Evolutionary conservation across 768 basidiomycete species (phyloP).

Genomic region (Lepiota subincarnata): DNA sequence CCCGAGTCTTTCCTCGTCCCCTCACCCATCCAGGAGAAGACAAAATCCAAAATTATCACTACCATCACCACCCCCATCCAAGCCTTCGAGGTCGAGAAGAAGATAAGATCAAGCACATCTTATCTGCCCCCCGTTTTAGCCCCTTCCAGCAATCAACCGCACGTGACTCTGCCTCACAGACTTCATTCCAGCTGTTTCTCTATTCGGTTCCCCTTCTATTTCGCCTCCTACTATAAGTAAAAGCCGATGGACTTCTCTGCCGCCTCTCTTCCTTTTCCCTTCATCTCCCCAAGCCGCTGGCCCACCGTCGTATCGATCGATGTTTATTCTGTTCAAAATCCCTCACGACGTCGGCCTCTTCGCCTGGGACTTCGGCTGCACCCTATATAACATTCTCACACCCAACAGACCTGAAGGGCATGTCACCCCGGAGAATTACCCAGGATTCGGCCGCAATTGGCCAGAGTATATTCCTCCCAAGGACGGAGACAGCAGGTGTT

Average conservation of each 20-base stretch:
- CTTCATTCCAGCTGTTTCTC: too few species aligned
- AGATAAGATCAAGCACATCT: too few species aligned
- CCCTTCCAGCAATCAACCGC: too few species aligned
- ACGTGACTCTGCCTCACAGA: too few species aligned
- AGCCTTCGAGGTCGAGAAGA: too few species aligned
- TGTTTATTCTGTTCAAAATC: conserved; percentile 9
- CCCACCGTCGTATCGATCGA: not conserved
- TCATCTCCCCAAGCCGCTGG: not conserved
- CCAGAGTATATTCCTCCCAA: conserved; percentile 57
- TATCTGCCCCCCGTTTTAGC: too few species aligned
- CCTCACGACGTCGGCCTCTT: conserved; percentile 18
- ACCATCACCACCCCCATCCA: too few species aligned
- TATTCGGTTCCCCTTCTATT: not conserved
- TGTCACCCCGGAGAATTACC: conserved; percentile 51
- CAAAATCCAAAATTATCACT: too few species aligned
- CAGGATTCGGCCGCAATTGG: conserved; percentile 62
- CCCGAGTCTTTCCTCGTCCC: too few species aligned
- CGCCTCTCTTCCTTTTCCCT: not conserved
- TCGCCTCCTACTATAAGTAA: too few species aligned
- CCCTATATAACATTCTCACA: conserved; percentile 46
- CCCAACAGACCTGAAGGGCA: conserved; percentile 48
- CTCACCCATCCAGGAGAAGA: too few species aligned
- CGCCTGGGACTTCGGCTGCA: conserved; percentile 50
- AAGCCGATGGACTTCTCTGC: not conserved
- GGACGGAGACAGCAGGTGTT: conserved; percentile 64